phyloP scores from a whole-genome alignment of 257 asterid species.

The Galeopsis tetrahit region DNA sequence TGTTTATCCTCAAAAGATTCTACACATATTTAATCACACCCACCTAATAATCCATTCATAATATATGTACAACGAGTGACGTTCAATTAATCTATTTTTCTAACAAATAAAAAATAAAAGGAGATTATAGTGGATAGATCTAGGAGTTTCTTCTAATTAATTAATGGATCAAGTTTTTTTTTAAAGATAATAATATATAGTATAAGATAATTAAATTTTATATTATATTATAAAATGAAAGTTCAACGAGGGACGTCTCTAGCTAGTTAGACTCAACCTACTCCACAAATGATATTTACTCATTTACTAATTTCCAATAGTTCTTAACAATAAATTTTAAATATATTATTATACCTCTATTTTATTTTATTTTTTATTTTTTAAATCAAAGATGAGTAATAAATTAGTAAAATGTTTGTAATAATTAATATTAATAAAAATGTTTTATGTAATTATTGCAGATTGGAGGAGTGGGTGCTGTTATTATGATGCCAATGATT shows the following conservation, averaged over 20 bases:
- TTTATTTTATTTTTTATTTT: too few relatives aligned
- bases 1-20: slow-evolving; percentile 20
- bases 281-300: neutral
- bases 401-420: too few relatives aligned
- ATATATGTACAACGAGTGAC: slow-evolving; percentile 13
- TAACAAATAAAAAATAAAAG: neutral
- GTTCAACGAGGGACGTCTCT: neutral
- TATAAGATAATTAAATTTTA: too few relatives aligned
- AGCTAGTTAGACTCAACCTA: neutral
- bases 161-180: too few relatives aligned
- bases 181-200: too few relatives aligned
- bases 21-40: neutral
- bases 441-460: slow-evolving; percentile 16
- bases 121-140: too few relatives aligned
- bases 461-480: slow-evolving; percentile 60
- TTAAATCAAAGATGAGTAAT: too few relatives aligned
- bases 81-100: neutral
- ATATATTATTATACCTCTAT: too few relatives aligned
- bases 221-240: too few relatives aligned
- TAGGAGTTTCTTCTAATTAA: too few relatives aligned
- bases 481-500: slow-evolving; percentile 62
- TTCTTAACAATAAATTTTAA: too few relatives aligned
- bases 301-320: neutral
- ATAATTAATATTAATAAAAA: too few relatives aligned
- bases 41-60: slow-evolving; percentile 8